Evolutionary conservation across 192 early-diverging fungal genomes (phyloP), one percentile per base, ranked within the genome.

Genomic region (Coemansia sp.): DNA sequence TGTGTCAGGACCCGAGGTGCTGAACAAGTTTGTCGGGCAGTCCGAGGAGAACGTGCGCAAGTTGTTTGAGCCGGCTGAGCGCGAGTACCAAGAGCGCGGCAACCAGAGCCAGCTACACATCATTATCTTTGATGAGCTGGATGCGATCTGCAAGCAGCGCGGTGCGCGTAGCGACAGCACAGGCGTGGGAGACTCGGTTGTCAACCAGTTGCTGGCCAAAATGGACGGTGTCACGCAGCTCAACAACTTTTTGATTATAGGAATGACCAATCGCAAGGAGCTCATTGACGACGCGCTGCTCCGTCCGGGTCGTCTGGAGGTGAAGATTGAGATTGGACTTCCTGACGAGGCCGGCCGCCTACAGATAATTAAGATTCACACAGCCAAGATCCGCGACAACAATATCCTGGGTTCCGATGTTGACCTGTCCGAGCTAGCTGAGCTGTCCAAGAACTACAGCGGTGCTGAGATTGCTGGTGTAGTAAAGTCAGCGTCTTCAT

Each of bases 211-310:
- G 62, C 82, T 98, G 57, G 89, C 95, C 48, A 98, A 98, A 83
- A 94, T 99, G 92, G 95, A 99, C 75, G 97, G 95, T 85, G 95
- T 99, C 8, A 94, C 97, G 45, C 95, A 97, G 73, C 79, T 98
- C 61, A 98, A 97, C 82, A 98, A 98, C 75, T 53, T 53, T 53
- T 16, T 53, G 51, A 53, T 53, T 16, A 97, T 99, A 64, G 95
- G 95, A 68, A 99, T 99, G 97, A 99, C 97, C 53, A 99, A 97
- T 75, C 77, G 95, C 64, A 86, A 93, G 69, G 95, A 99, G 62
- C 92, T 98, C 86, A 97, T 99, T 62, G 97, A 99, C 69, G 97
- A 99, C 63, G 97, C 97, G 3, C 75, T 99, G 68, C 83, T 99
- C 26, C 90, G 95, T 61, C 94, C 97, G 24, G 97, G 91, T 20